Evolutionary conservation across 2,329 filamentous ascomycete genomes (phyloP).

Genomic region (Ampelomyces quisqualis): DNA sequence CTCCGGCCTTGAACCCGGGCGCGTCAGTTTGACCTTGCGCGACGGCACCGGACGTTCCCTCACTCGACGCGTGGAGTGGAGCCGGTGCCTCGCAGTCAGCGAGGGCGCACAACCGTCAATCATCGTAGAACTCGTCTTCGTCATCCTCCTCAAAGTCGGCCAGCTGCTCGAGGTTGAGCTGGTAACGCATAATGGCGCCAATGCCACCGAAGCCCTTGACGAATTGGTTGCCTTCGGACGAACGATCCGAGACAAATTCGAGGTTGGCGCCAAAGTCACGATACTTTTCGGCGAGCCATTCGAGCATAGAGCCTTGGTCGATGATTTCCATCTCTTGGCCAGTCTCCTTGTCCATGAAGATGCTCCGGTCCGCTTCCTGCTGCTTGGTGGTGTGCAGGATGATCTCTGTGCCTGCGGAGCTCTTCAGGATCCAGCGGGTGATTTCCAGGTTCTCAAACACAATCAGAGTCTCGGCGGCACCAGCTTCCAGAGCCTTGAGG

Average conservation of each 20-base stretch:
- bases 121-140: conserved; percentile 86
- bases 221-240: conserved; percentile 98
- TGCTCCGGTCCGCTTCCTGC: conserved; percentile 74
- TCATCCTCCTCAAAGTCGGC: conserved; percentile 74
- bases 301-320: conserved; percentile 88
- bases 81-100: conserved; percentile 80
- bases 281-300: conserved; percentile 99
- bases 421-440: conserved; percentile 86
- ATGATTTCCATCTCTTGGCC: conserved; percentile 96
- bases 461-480: conserved; percentile 90
- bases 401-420: conserved; percentile 68
- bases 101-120: conserved; percentile 92
- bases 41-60: conserved; percentile 56
- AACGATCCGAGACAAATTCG: conserved; percentile 96
- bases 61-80: conserved; percentile 58
- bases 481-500: conserved; percentile 91
- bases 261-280: conserved; percentile 94
- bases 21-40: conserved; percentile 37
- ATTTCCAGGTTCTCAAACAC: conserved; percentile 97
- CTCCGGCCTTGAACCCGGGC: conserved; percentile 30
- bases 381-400: conserved; percentile 86
- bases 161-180: conserved; percentile 99
- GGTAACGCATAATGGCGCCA: conserved; percentile 95
- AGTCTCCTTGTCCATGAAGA: conserved; percentile 94
- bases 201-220: conserved; percentile 99